A percentile compares a stretch with the other conserved stretches of the same genome.
These are phyloP conservation scores for Phytophthora cajani DNA, from an alignment of 352 stramenopile species.

Conservation along the genomic window DNA sequence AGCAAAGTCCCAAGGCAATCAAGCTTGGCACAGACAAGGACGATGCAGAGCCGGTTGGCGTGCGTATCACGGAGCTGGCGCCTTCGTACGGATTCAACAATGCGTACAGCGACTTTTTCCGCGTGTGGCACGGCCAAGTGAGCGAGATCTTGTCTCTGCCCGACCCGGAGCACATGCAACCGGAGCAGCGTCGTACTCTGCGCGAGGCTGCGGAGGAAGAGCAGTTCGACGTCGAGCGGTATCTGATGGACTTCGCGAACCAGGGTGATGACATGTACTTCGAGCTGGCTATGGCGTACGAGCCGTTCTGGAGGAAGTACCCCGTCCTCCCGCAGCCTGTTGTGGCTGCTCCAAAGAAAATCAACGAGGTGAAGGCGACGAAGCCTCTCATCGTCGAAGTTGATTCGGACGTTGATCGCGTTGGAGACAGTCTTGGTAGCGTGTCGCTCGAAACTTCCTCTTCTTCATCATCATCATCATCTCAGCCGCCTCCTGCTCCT, in stretches of 20 bases:
- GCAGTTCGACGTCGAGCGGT: conserved; percentile 96
- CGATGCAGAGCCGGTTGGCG: conserved; percentile 16
- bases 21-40: conserved; percentile 21
- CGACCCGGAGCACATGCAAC: conserved; percentile 85
- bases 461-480: not conserved
- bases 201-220: conserved; percentile 89
- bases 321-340: conserved; percentile 24
- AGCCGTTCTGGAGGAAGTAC: conserved; percentile 89
- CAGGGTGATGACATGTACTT: conserved; percentile 95
- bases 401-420: conserved; percentile 23
- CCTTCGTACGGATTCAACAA: conserved; percentile 95
- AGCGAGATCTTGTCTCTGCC: conserved; percentile 94
- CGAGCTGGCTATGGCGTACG: conserved; percentile 86
- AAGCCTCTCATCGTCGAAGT: conserved; percentile 55
- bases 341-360: conserved; percentile 8
- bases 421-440: conserved; percentile 29
- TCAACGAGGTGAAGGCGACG: conserved; percentile 4
- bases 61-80: conserved; percentile 56
- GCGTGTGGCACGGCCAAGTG: conserved; percentile 92
- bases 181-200: conserved; percentile 70
- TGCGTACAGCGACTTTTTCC: conserved; percentile 93
- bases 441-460: conserved; percentile 32
- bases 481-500: conserved; percentile 7
- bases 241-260: conserved; percentile 94
- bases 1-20: conserved; percentile 14